Base-by-base conservation (phyloP, 768 basidiomycete species). In the Dendrothele bispora region DNA sequence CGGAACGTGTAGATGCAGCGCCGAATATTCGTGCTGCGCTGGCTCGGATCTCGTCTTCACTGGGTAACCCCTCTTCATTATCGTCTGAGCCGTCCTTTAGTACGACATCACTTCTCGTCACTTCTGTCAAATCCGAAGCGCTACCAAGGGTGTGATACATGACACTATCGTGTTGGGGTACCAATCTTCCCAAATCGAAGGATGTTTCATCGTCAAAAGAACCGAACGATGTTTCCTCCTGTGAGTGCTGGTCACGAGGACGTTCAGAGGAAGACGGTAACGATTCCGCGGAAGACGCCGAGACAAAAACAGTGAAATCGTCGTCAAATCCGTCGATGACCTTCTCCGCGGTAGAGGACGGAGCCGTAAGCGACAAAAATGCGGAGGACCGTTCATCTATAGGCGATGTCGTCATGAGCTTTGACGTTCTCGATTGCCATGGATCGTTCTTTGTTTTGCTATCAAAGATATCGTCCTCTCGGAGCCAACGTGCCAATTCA, bases 231-330 rank as follows among this genome's bases (percentile, higher is more conserved):
- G 54, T 53, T 34, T 50, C 48, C 21, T 61, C 54, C 21, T n/a
- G 15, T 21, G 24, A 24, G 10, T 55, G 62, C 24, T 62, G 60
- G 10, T 24, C 36, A 24, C 17, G 24, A 27, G 18, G 12, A 21
- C 10, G 29, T 29, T 39, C 50, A 7, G 24, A 21, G 21, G 38
- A 30, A n/a, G 39, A 22, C 14, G 20, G 17, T 15, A 18, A 25
- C 25, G 35, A 2, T 58, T 53, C 40, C 25, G 30, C 52, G 24
- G 58, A 48, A 38, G 70, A 78, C n/a, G 84, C 85, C 26, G 84
- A 83, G 15, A 89, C 76, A 52, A 88, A 88, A 24, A 79, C 82
- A 2, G 82, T 75, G 58, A 93, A 93, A 61, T 93, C 86, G 57
- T 92, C 90, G 45, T 91, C 90, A 55, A 92, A 81, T 3, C 72